Conservation (phyloP, 225 moss, liverwort and hornwort genomes). For the Physcomitrium patens region DNA sequence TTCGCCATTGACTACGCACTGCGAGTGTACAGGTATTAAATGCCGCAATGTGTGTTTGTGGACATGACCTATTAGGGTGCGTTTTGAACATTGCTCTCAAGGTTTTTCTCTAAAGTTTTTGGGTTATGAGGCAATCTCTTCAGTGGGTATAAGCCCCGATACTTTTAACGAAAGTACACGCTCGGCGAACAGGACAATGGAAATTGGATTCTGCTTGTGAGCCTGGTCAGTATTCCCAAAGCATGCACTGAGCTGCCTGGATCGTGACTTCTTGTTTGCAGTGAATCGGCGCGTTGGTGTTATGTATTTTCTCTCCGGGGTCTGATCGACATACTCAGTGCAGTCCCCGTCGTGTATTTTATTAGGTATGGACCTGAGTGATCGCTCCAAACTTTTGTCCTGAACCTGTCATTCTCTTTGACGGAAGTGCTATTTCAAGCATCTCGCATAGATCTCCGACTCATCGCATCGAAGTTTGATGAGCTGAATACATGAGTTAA, state of each 20-base stretch:
- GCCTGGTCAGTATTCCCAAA: slow-evolving; percentile 5
- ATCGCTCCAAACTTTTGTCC: slow-evolving; percentile 6
- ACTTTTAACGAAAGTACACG: background rate
- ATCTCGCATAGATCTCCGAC: slow-evolving; percentile 1
- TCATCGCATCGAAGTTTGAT: slow-evolving; percentile 13
- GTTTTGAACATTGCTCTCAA: too few species aligned
- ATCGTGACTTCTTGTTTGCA: slow-evolving; percentile 45
- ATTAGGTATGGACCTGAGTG: slow-evolving; percentile 45
- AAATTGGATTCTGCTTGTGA: slow-evolving; percentile 2
- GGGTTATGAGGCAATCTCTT: background rate
- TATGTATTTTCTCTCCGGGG: slow-evolving; percentile 85
- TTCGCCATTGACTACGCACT: slow-evolving; percentile 76
- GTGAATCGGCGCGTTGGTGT: slow-evolving; percentile 73
- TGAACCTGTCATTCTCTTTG: slow-evolving; percentile 5
- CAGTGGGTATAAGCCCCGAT: background rate
- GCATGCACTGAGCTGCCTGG: slow-evolving; percentile 20
- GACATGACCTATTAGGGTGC: too few species aligned
- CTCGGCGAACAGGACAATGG: background rate
- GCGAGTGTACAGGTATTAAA: slow-evolving; percentile 69
- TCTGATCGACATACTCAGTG: slow-evolving; percentile 68
- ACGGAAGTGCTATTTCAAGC: slow-evolving; percentile 9
- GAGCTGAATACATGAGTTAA: background rate
- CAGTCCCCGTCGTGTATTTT: slow-evolving; percentile 68
- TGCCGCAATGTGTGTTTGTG: too few species aligned
- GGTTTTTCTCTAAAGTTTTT: too few species aligned